Conservation (phyloP, 345 rosid genomes). For the Euphorbia tirucalli region DNA sequence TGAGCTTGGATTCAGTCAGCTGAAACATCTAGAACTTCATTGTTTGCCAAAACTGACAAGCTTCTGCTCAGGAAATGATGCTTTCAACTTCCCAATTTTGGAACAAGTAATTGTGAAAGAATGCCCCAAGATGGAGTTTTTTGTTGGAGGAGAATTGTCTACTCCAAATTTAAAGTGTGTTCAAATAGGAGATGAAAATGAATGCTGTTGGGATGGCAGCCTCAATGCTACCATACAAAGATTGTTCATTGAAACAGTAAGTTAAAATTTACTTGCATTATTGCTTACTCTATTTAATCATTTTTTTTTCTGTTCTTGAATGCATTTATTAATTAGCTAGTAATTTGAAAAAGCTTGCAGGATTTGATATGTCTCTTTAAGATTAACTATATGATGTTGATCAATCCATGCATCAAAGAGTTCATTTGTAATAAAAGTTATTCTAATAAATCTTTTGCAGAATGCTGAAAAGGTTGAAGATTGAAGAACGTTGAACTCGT, state of each 20-base stretch:
- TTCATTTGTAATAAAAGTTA: neutral
- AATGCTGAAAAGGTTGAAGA: neutral
- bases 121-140: neutral
- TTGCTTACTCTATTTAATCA: no score
- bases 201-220: neutral
- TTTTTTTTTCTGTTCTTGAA: neutral
- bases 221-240: neutral
- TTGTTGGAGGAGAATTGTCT: neutral
- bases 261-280: neutral
- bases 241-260: neutral
- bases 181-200: neutral
- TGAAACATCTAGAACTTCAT: neutral
- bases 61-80: neutral
- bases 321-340: neutral
- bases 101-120: neutral
- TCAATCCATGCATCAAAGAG: neutral
- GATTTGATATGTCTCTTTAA: neutral
- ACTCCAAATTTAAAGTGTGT: neutral
- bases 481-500: no score
- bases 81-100: neutral
- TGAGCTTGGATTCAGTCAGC: neutral
- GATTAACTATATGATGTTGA: neutral
- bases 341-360: neutral
- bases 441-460: neutral
- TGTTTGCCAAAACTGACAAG: neutral